phyloP scores from a whole-genome alignment of 2,329 filamentous ascomycete genomes.

The Biscogniauxia mediterranea region DNA sequence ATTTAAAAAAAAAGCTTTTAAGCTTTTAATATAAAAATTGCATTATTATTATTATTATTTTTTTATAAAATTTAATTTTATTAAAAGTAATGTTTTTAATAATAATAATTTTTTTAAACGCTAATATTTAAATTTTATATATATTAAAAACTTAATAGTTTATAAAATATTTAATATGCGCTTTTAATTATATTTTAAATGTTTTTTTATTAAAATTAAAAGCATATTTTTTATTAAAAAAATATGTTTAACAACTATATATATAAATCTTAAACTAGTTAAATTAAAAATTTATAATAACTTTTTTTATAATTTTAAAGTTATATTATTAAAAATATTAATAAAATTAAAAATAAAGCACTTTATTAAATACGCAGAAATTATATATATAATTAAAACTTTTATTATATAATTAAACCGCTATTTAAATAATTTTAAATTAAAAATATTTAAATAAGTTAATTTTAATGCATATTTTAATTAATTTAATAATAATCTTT shows the following conservation, averaged over 20 bases:
- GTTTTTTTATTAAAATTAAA: not conserved
- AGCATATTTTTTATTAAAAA: not conserved
- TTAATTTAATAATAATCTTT: not conserved
- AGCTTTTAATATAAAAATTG: not conserved
- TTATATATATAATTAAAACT: not conserved
- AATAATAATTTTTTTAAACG: not conserved
- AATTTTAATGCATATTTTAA: not conserved
- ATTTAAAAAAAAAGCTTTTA: no score
- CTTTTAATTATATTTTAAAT: not conserved
- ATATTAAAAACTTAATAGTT: not conserved
- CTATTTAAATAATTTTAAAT: not conserved
- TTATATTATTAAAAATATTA: conserved; percentile 1
- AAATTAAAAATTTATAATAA: not conserved
- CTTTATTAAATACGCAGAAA: not conserved
- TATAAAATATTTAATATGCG: not conserved
- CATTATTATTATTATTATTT: not conserved
- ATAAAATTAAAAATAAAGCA: not conserved
- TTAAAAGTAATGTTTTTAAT: not conserved
- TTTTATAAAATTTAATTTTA: not conserved
- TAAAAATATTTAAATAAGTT: not conserved
- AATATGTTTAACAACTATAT: not conserved
- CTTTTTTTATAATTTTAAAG: not conserved
- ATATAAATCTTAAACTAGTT: not conserved
- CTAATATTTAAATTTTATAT: not conserved
- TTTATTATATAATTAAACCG: not conserved